A percentile compares a stretch with the other conserved stretches of the same genome.
Conservation (phyloP, 2,329 filamentous ascomycete species). For the Camptophora hylomeconis region DNA sequence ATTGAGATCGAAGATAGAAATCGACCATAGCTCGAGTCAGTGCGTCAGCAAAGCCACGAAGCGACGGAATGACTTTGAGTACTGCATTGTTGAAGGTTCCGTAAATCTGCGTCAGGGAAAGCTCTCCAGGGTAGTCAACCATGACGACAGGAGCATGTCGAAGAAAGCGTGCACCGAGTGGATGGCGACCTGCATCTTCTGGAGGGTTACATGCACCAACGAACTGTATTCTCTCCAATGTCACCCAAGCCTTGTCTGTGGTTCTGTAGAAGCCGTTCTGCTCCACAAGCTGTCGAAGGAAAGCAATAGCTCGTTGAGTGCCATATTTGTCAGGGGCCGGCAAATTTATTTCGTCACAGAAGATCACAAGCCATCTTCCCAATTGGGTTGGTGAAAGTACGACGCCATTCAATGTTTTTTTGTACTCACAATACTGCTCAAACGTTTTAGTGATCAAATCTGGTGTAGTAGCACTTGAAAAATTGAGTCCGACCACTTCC, state of each 20-base stretch:
- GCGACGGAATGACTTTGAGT: slow-evolving; percentile 86
- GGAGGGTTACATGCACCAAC: slow-evolving; percentile 98
- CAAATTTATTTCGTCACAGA: slow-evolving; percentile 99
- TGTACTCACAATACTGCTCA: slow-evolving; percentile 98
- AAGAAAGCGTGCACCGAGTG: slow-evolving; percentile 84
- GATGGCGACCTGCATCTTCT: slow-evolving; percentile 90
- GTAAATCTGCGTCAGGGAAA: slow-evolving; percentile 92
- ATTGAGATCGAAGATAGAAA: slow-evolving; percentile 88
- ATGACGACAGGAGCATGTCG: slow-evolving; percentile 97
- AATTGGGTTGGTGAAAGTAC: slow-evolving; percentile 94
- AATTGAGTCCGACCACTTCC: slow-evolving; percentile 98
- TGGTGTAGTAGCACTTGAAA: slow-evolving; percentile 95
- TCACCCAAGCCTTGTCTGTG: slow-evolving; percentile 94
- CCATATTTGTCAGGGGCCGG: slow-evolving; percentile 95
- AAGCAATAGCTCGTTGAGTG: slow-evolving; percentile 92
- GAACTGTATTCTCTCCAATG: slow-evolving; percentile 93
- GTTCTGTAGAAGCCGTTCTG: slow-evolving; percentile 99
- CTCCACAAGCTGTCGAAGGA: slow-evolving; percentile 92
- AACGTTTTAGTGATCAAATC: slow-evolving; percentile 98
- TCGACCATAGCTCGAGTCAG: slow-evolving; percentile 96
- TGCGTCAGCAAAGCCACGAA: slow-evolving; percentile 89
- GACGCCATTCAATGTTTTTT: slow-evolving; percentile 93
- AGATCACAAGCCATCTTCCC: slow-evolving; percentile 93
- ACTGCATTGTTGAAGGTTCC: slow-evolving; percentile 95
- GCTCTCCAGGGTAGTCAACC: slow-evolving; percentile 96